Evolutionary conservation across 805 yeast species (phyloP).

Genomic region (Metschnikowia lochheadii): DNA sequence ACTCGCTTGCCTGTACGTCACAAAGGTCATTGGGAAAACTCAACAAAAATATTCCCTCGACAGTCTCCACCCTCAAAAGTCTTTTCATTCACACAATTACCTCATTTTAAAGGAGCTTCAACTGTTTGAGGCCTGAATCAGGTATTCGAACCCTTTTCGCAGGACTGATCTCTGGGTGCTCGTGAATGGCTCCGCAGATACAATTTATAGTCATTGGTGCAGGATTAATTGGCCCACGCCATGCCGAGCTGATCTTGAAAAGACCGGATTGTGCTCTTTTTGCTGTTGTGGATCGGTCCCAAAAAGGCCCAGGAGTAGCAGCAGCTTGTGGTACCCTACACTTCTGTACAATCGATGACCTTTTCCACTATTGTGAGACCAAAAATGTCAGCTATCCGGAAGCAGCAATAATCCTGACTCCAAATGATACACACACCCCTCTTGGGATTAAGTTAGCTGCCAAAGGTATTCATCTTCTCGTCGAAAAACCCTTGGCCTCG

Average conservation of each 20-base stretch:
- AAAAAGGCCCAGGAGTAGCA: constrained; percentile 20
- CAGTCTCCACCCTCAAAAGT: no score
- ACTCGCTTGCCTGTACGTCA: no score
- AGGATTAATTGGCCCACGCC: constrained; percentile 28
- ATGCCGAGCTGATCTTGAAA: constrained; percentile 21
- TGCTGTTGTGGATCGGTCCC: constrained; percentile 26
- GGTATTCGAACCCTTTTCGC: no score
- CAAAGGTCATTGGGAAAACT: no score
- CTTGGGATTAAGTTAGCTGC: constrained; percentile 32
- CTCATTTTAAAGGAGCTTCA: not conserved
- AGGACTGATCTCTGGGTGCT: not conserved
- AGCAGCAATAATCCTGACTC: constrained; percentile 41
- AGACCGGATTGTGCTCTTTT: constrained; percentile 20
- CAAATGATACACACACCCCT: constrained; percentile 38
- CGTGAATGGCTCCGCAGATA: constrained; percentile 4
- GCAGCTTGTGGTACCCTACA: constrained; percentile 15
- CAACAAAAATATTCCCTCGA: no score
- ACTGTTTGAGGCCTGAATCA: not conserved
- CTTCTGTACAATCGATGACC: constrained; percentile 18
- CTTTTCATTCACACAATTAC: not conserved
- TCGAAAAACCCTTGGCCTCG: constrained; percentile 40
- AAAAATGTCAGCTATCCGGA: constrained; percentile 26
- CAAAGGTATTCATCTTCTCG: constrained; percentile 33
- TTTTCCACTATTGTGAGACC: constrained; percentile 18
- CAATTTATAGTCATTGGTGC: constrained; percentile 22